Base-by-base conservation (phyloP, 129 eudicot species). In the Centaurea solstitialis region DNA sequence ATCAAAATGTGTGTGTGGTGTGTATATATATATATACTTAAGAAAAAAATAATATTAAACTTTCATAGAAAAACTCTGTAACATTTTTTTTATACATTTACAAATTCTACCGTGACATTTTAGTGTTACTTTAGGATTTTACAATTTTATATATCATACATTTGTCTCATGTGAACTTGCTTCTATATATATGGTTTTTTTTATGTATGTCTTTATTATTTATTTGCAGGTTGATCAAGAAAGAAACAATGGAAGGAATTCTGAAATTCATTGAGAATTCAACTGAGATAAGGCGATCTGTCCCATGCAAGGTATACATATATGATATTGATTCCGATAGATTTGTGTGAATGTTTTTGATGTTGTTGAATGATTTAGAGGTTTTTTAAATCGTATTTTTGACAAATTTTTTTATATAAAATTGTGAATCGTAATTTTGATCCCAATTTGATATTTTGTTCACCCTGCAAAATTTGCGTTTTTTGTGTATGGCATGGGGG, bases 231-330 rank as follows among this genome's bases (percentile, higher is more conserved):
- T 13, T 69, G 73, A 76, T 24, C 62, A 68, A 41, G 80, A 33
- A 20, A 69, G 45, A 64, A 76, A 76, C 50, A 81, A 41, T 7
- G 62, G 39, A 43, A 66, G 21, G 0, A 84, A 74, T 57, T 17
- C 64, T 28, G 76, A 22, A 22, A 18, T 17, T 33, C 80, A 57
- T 17, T 57, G 86, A 75, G 1, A 78, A 82, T 17, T 65, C 68
- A 3, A 59, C 53, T 53, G 35, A 40, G 21, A 39, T 70, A n/a
- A n/a, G n/a, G n/a, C 86, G n/a, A 41, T 53, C 43, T 40, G 21
- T 70, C 22, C 86, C 87, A 67, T 89, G 93, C 90, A 87, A 82
- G 93, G 93, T 87, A 80, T 35, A 12, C 3, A 9, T 67, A 21
- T 4, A 21, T 40, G 43, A 22, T 78, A 64, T 22, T 0, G 26